Base-by-base conservation (phyloP, 2,329 filamentous ascomycete genomes). In the Claviceps monticola region DNA sequence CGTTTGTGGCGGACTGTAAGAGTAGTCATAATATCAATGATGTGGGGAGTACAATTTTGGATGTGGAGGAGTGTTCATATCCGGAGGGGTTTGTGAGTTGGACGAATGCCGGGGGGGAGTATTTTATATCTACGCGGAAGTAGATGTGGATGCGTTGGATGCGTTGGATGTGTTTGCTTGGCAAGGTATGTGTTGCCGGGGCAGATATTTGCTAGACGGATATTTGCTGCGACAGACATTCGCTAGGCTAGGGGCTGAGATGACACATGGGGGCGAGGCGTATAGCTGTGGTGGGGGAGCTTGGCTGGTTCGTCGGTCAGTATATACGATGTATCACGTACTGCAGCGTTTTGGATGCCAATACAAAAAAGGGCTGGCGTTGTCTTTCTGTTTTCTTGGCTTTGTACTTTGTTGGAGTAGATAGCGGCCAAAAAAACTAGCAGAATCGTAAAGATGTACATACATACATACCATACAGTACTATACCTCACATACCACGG, bases 81-180 rank as follows among this genome's bases (percentile, higher is more conserved):
- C 75, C 76, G 42, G 81, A 84, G 60, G 75, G 73, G 13, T 93
- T 87, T 64, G 93, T 98, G 57, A 95, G 89, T 69, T 98, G 93
- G 93, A 91, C 87, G 14, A 84, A 86, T 57, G 80, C 83, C 49
- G 83, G 83, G 26, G 91, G 91, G 29, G 79, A 82, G 52, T 98
- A 93, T 68, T 97, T 86, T 64, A 86, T 97, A 63, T 89, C 91
- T 53, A 89, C 79, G 13, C 87, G 88, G 68, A 88, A 88, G 62
- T 66, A 66, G 59, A 29, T 7, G 19, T 14, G 13, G 7, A 13
- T 13, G 14, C 21, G 41, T 49, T 41, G 21, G 21, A 21, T 21
- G 21, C 21, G 21, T 21, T 21, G 4, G 62, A 61, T 62, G 58
- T 55, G 59, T 34, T 34, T 34, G 29, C 29, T 4, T 34, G 29